These are phyloP conservation scores for Trametes sanguinea DNA, from an alignment of 768 basidiomycete species.

Conservation along the genomic window DNA sequence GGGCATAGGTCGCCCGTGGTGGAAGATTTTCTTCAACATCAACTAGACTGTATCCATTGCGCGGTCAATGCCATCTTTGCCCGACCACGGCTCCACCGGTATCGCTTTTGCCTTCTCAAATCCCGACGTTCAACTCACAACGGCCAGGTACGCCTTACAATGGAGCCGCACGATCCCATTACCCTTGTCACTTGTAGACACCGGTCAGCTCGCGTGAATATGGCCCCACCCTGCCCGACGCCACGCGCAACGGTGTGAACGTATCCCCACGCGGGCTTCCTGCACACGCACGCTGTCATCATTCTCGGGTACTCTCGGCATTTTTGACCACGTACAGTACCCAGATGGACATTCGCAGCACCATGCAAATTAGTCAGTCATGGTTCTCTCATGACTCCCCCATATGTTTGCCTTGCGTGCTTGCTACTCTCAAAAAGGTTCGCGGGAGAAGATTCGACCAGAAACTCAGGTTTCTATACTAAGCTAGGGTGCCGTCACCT, in stretches of 20 bases:
- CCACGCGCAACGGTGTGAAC: neutral
- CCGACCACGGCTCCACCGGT: neutral
- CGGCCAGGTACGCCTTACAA: constrained; percentile 4
- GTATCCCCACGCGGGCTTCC: neutral
- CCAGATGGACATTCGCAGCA: neutral
- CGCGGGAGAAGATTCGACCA: constrained; percentile 21
- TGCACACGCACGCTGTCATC: neutral
- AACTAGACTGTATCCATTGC: constrained; percentile 47
- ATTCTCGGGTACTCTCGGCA: neutral
- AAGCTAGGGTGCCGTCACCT: neutral
- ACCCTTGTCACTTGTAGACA: neutral
- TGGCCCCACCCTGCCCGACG: neutral
- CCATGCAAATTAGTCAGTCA: constrained; percentile 1
- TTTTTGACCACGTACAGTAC: neutral
- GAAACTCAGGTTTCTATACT: neutral
- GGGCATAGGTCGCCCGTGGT: constrained; percentile 80
- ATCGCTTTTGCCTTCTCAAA: neutral
- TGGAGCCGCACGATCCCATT: neutral
- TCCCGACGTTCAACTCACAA: neutral
- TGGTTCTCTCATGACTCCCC: constrained; percentile 2
- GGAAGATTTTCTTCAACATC: constrained; percentile 80
- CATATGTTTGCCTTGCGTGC: neutral
- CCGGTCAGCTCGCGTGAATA: neutral
- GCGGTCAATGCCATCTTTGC: neutral
- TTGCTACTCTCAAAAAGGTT: constrained; percentile 3